Base-by-base conservation (phyloP, 2,329 filamentous ascomycete genomes). In the Onygena corvina region DNA sequence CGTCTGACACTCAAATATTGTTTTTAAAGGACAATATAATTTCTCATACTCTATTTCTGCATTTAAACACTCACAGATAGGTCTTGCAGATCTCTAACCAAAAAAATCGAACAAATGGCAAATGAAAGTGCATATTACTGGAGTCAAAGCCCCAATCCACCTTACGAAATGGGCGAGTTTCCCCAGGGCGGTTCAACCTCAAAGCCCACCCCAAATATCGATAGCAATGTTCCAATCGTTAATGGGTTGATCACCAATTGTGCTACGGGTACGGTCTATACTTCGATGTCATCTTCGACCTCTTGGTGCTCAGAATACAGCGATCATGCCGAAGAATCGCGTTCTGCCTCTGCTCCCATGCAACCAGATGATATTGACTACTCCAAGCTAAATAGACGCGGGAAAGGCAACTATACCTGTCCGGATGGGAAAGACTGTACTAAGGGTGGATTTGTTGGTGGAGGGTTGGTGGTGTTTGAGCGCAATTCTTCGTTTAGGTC, bases 401-500 rank as follows among this genome's bases (percentile, higher is more conserved):
- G 46, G 8, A 29, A 31, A 8, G 46, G 46, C 3, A 36, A 25
- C n/a, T 47, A 20, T 16, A 34, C 12, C 8, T 47, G 46, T 11
- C 46, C 46, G 14, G n/a, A 27, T 29, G 33, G 18, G 5, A 16
- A 31, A 31, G 29, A 35, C 6, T 47, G 46, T 25, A 36, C 30
- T 11, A 47, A 47, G 33, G 46, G 46, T 31, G 46, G 46, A 27
- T 12, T 47, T 4, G 16, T 20, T 9, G 33, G 36, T 36, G 46
- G 46, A 12, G 18, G 27, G 33, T 9, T 47, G n/a, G 23, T 35
- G 9, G 6, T 36, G 14, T 47, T 47, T 29, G 33, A 35, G 14
- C 30, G 46, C n/a, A 47, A 47, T 29, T 47, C 46, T 16, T 34
- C 46, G 1, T 47, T 47, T 16, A 47, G 29, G 46, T 47, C 9